Evolutionary conservation across 2,329 filamentous ascomycete species (phyloP).

Genomic region (Sarocladium strictum): DNA sequence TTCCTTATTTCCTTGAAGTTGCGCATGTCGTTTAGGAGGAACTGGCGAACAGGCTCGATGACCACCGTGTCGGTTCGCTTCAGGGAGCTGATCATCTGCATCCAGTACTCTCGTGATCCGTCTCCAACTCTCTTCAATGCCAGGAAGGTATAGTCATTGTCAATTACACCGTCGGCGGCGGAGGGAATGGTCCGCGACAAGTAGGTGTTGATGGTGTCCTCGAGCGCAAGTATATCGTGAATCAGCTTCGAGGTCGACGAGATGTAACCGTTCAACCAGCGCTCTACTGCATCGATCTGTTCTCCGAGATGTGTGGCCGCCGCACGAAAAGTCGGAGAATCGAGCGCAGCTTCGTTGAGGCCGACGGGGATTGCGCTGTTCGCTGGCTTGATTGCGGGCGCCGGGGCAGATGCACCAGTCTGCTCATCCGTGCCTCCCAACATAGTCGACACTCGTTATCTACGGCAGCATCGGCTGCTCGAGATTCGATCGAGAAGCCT

Average conservation of each 20-base stretch:
- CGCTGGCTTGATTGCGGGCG: conserved; percentile 15
- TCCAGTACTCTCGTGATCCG: conserved; percentile 83
- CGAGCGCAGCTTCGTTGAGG: conserved; percentile 90
- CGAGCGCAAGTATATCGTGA: conserved; percentile 64
- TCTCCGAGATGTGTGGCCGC: conserved; percentile 82
- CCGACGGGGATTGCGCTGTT: conserved; percentile 62
- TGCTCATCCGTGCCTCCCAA: conserved; percentile 13
- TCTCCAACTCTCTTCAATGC: conserved; percentile 82
- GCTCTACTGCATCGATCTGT: conserved; percentile 84
- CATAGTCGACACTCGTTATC: conserved; percentile 13
- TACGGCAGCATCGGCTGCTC: background rate
- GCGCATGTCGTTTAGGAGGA: conserved; percentile 72
- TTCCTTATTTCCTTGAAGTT: conserved; percentile 81
- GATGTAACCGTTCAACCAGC: conserved; percentile 71
- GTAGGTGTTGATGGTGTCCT: conserved; percentile 72
- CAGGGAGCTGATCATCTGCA: conserved; percentile 63
- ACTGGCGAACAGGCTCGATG: conserved; percentile 74
- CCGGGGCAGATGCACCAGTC: conserved; percentile 14
- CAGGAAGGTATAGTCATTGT: conserved; percentile 90
- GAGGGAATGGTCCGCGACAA: conserved; percentile 70
- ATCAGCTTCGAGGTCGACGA: conserved; percentile 48
- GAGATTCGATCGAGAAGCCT: background rate
- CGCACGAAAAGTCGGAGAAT: conserved; percentile 92
- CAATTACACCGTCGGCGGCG: conserved; percentile 77
- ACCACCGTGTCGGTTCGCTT: conserved; percentile 73